Evolutionary conservation across 1,284 basidiomycete genomes (phyloP), one percentile per base, ranked within the genome.

Genomic region (Puccinia coronata): DNA sequence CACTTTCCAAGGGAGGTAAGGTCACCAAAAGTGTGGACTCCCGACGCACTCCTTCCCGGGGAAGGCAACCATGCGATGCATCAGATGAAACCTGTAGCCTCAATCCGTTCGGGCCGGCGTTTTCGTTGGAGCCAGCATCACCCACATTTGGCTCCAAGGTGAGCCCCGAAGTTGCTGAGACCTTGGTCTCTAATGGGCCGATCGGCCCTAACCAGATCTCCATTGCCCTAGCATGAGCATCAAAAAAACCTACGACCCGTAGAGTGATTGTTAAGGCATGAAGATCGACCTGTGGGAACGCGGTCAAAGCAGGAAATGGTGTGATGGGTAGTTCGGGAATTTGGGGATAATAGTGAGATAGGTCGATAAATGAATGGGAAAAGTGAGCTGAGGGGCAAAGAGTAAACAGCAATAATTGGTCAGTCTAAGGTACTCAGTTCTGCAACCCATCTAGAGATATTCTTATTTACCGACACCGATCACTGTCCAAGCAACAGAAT

Each of bases 401-500:
- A 41, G 28, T 39, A 63, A 61, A 41, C n/a, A n/a, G 41, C 5
- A 34, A 72, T 18, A 53, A 55, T 55, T 31, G 12, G 1, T 57
- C 43, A 69, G 49, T 36, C 14, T 20, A 23, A 41, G 28, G 2
- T 5, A 28, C n/a, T 4, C 16, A 47, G n/a, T n/a, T 43, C 23
- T 63, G 67, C 41, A 69, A 36, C 20, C 70, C 57, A 31, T 47
- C 51, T 67, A 28, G 43, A 65, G 69, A 76, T 51, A 18, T 43
- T 25, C 25, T 49, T 14, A 90, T 94, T 87, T 87, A 95, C 94
- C 94, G 77, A 97, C 95, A 71, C 95, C 93, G 82, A 95, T 93
- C 83, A 98, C 95, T 12, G 94, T 95, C 95, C 95, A 98, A 85
- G 93, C 94, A 82, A 96, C 89, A 87, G 93, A 95, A 85, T 98